Base-by-base conservation (phyloP, 164 flowering plant genomes). In the Vitis rupestris region DNA sequence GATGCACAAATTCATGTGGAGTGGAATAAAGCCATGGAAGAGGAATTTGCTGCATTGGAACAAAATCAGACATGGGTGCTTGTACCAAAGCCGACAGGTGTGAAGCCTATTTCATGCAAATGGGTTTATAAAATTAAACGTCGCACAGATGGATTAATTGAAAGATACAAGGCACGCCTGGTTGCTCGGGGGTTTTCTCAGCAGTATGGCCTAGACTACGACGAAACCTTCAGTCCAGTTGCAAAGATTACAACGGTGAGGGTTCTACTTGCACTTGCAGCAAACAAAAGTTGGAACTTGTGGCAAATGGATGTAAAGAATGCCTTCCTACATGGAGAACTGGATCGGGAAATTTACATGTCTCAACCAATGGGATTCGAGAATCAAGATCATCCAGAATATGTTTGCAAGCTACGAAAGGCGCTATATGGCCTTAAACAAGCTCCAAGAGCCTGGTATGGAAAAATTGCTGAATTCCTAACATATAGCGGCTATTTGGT, bases 51-150 rank as follows among this genome's bases (percentile, higher is more conserved):
- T 31, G 68, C 68, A 4, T 15, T 63, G 1, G 17, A 2, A 2
- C 57, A 65, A 50, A 71, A 64, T 65, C 3, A 58, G n/a, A 71
- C 68, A 19, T 71, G 74, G 69, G 68, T 56, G 5, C 29, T 71
- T 2, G 74, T 71, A 4, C 69, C 74, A 59, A 56, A 58, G 19
- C 69, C 50, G 1, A 29, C 56, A 3, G 58, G 50, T 27, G 56
- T 48, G 8, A 11, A 64, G 23, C 64, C 53, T 1, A 23, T 71
- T 14, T 16, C 69, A 8, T 64, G 69, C 31, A 71, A 65, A 58
- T 58, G 63, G 64, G 58, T 63, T 10, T 70, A 31, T 54, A 62
- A 31, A 16, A 3, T 63, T 1, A 70, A 70, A 30, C 8, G 44
- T 15, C 29, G 66, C 9, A 44, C 47, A 4, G 59, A 59, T 73